Conservation (phyloP, 2,329 filamentous ascomycete genomes). For the Botrytis aclada region DNA sequence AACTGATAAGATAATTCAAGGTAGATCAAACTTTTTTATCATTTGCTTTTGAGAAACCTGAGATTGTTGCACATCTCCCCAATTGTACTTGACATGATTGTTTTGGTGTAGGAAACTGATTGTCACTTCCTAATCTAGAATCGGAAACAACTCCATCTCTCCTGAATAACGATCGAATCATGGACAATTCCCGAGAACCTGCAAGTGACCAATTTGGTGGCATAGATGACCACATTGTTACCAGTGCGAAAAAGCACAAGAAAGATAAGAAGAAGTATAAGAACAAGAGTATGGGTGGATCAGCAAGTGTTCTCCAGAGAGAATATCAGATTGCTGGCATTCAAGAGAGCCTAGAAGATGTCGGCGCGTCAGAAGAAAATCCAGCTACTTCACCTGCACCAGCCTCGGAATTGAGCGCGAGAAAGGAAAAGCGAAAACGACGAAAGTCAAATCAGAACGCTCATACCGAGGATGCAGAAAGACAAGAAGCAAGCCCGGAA, state of each 20-base stretch:
- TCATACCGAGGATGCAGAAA: background rate
- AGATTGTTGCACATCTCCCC: background rate
- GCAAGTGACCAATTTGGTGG: background rate
- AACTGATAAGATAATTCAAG: conserved; percentile 13
- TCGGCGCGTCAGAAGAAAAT: background rate
- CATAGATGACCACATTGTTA: background rate
- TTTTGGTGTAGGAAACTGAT: background rate
- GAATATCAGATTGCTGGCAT: background rate
- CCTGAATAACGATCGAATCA: background rate
- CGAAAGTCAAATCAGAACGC: background rate
- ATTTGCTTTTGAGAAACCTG: background rate
- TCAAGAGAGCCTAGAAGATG: background rate
- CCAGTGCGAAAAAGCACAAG: background rate
- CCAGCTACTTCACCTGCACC: background rate
- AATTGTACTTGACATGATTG: background rate
- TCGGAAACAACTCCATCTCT: background rate
- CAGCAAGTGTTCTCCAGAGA: conserved; percentile 8
- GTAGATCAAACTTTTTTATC: background rate
- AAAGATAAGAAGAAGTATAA: conserved; percentile 6
- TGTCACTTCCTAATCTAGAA: background rate
- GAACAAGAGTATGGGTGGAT: conserved; percentile 8
- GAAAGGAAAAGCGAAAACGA: background rate
- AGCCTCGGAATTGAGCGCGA: background rate
- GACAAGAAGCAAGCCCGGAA: background rate
- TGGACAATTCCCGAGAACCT: background rate